Evolutionary conservation across 1,284 basidiomycete genomes (phyloP), one percentile per base, ranked within the genome.

Genomic region (Microbotryum lychnidis-dioicae): DNA sequence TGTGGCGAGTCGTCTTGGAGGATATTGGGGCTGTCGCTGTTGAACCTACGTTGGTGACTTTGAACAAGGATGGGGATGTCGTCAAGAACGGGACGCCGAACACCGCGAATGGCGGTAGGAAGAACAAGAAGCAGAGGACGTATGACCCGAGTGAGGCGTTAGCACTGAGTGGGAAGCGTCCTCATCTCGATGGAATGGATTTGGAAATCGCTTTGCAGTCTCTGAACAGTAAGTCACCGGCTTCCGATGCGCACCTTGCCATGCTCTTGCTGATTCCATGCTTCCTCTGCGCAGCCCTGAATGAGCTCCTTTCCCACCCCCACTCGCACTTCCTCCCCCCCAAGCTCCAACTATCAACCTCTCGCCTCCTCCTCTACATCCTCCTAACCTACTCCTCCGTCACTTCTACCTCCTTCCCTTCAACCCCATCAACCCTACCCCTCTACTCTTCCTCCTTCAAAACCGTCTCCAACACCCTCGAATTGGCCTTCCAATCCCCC

Each of bases 281-380:
- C 20, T 8, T 23, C 42, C 20, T 12, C 27, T 8, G 6, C 29
- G 23, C 60, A 67, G 66, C 63, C 6, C 64, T 68, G 50, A 60
- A 65, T 29, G 54, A 61, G 29, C 61, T 68, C 18, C 59, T 65
- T 4, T 56, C 42, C 20, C 29, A 59, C 23, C 66, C 64, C 4
- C 27, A 49, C 31, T 59, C 61, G 6, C 55, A 57, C 47, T 66
- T 65, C 57, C 59, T 68, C 4, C 66, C 66, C 0, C 59, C 66
- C 1, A 54, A 59, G 20, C 64, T 68, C 14, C 61, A 65, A n/a
- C 57, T 68, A 52, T 37, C 61, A 12, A 68, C 64, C 12, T 54
- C 64, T 6, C 66, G 66, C 33, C 60, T 68, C 27, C 66, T 68
- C 27, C 66, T 68, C 44, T 62, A 55, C 57, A 60, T 68, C 48